Base-by-base conservation (phyloP, 2,329 filamentous ascomycete species). In the Lecanoromycetidae sp. region DNA sequence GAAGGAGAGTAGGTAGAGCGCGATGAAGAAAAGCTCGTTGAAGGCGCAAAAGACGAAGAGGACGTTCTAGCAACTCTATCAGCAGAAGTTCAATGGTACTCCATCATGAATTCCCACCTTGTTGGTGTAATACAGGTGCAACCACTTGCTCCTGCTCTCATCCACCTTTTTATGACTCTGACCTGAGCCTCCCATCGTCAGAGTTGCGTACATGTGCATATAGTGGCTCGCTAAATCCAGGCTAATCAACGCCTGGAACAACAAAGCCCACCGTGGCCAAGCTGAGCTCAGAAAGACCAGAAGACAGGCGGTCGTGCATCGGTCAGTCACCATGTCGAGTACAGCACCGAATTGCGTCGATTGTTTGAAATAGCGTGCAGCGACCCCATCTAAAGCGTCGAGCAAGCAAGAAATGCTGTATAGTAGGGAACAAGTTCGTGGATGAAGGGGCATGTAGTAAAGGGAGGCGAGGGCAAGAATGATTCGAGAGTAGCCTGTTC, bases 361-460 rank as follows among this genome's bases (percentile, higher is more conserved):
- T 66, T 98, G 91, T 59, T 94, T 79, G 63, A 90, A 82, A 58
- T 77, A 71, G 39, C 86, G 81, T 49, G 91, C 91, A n/a, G 88
- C 88, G 58, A 88, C 83, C 58, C 91, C 91, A 63, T 98, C 91
- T 54, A 96, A 77, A 37, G 90, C 91, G 63, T 98, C 91, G 55
- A 98, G 82, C 36, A 96, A 77, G 64, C 91, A 96, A 22, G 90
- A 96, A 50, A 98, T 71, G 62, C 82, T 90, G 74, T 98, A 98
- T 13, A 70, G 60, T 44, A 88, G 66, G 50, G 85, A 88, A 70
- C 90, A 96, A 30, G 88, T 94, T 59, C 90, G 83, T n/a, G 90
- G 90, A 65, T 98, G 91, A 45, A 96, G 78, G 43, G 91, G 90
- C 91, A 98, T 98, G 72, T 95, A 98, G 71, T 96, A 94, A 56